Evolutionary conservation across 495 filamentous ascomycete species (phyloP).

Genomic region (Lasiosphaeria hispida): DNA sequence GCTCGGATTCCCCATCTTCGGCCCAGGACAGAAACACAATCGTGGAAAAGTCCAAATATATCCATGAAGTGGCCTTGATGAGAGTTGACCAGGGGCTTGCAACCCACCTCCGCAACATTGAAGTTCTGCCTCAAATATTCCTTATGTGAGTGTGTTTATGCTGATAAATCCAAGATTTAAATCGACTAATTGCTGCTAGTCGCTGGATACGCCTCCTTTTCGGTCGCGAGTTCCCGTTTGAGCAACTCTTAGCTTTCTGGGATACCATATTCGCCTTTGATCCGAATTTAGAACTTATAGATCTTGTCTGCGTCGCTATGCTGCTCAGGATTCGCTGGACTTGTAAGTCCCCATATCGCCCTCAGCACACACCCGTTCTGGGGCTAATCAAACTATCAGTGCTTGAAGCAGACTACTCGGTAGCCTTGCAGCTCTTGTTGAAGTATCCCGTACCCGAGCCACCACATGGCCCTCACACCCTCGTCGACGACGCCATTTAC

Average conservation of each 20-base stretch:
- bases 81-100: constrained; percentile 80
- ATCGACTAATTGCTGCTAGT: constrained; percentile 42
- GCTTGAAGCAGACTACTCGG: constrained; percentile 79
- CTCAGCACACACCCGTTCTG: neutral
- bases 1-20: constrained; percentile 36
- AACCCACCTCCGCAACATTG: constrained; percentile 74
- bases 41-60: constrained; percentile 76
- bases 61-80: constrained; percentile 76
- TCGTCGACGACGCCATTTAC: constrained; percentile 86
- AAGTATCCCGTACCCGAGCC: constrained; percentile 70
- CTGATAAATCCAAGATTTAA: neutral
- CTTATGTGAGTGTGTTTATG: constrained; percentile 66
- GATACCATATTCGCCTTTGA: constrained; percentile 90
- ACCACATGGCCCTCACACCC: constrained; percentile 66
- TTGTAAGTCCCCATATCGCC: constrained; percentile 51
- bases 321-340: constrained; percentile 89
- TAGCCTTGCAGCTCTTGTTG: constrained; percentile 74
- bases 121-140: constrained; percentile 95
- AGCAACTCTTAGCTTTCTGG: constrained; percentile 81
- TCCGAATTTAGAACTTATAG: constrained; percentile 74
- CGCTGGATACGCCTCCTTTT: constrained; percentile 95
- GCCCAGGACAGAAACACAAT: constrained; percentile 60
- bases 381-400: constrained; percentile 50
- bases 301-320: constrained; percentile 91
- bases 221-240: constrained; percentile 87